Evolutionary conservation across 73 alveolate species (phyloP).

Genomic region (Stentor coeruleus): DNA sequence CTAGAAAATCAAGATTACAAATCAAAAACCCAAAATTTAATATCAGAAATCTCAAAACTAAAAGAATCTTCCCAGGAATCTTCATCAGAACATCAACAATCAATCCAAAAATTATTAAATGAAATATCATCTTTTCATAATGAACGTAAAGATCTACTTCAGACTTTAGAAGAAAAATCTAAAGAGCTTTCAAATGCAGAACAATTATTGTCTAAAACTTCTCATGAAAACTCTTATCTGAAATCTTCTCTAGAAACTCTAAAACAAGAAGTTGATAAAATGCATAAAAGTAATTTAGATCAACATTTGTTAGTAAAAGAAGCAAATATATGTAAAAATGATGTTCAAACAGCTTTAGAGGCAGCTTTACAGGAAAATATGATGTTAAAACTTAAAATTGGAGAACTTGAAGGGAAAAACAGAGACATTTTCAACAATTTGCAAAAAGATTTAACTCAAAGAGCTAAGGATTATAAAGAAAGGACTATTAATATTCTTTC

Average conservation of each 20-base stretch:
- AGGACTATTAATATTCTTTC: slow-evolving; percentile 1
- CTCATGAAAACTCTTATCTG: not conserved
- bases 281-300: not conserved
- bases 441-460: not conserved
- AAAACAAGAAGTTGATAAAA: not conserved
- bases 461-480: slow-evolving; percentile 17
- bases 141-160: no score
- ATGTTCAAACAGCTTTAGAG: not conserved
- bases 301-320: not conserved
- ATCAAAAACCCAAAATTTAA: no score
- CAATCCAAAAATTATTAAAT: no score
- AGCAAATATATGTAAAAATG: not conserved
- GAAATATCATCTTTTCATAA: no score
- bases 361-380: not conserved
- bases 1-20: no score
- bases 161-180: no score
- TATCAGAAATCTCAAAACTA: no score
- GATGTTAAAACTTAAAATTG: not conserved
- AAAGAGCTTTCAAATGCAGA: no score
- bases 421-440: not conserved
- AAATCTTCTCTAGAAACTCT: not conserved
- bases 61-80: no score
- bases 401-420: slow-evolving; percentile 9
- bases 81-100: no score
- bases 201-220: not conserved